These are phyloP conservation scores for Penicillium turbatum DNA, from an alignment of 495 filamentous ascomycete species.

Conservation along the genomic window DNA sequence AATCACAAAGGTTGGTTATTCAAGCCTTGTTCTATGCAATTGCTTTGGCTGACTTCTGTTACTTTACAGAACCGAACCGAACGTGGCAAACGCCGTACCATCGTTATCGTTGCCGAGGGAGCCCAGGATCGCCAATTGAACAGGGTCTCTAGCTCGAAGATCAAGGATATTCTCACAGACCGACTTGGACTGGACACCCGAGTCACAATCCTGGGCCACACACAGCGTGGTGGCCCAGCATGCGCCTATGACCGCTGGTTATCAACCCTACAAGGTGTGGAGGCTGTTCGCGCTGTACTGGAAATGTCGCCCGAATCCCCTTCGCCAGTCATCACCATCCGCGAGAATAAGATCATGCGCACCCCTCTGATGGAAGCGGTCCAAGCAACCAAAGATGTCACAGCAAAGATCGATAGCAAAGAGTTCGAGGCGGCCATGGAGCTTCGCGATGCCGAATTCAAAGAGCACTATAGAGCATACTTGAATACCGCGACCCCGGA, in stretches of 20 bases:
- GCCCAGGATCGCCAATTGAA: conserved; percentile 82
- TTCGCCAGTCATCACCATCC: conserved; percentile 92
- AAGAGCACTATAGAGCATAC: conserved; percentile 86
- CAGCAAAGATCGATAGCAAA: conserved; percentile 70
- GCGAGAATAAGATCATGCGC: conserved; percentile 94
- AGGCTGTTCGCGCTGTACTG: conserved; percentile 94
- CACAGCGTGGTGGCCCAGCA: conserved; percentile 87
- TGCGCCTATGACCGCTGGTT: conserved; percentile 95
- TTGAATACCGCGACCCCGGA: conserved; percentile 77
- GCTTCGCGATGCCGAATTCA: conserved; percentile 87
- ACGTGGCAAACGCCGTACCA: conserved; percentile 92
- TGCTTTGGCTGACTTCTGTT: neutral
- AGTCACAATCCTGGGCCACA: conserved; percentile 93
- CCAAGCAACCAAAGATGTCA: conserved; percentile 73
- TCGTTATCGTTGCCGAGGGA: conserved; percentile 96
- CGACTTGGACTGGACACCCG: conserved; percentile 82
- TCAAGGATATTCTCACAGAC: conserved; percentile 83
- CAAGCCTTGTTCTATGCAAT: neutral
- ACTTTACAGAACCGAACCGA: conserved; percentile 65
- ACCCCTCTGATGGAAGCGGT: conserved; percentile 89
- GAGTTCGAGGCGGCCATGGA: conserved; percentile 83
- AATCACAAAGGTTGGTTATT: conserved; percentile 64
- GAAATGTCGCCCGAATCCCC: conserved; percentile 83
- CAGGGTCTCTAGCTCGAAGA: conserved; percentile 71
- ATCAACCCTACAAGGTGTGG: conserved; percentile 88